Conservation (phyloP, 75 land plant genomes). For the Adiantum capillusveneris region DNA sequence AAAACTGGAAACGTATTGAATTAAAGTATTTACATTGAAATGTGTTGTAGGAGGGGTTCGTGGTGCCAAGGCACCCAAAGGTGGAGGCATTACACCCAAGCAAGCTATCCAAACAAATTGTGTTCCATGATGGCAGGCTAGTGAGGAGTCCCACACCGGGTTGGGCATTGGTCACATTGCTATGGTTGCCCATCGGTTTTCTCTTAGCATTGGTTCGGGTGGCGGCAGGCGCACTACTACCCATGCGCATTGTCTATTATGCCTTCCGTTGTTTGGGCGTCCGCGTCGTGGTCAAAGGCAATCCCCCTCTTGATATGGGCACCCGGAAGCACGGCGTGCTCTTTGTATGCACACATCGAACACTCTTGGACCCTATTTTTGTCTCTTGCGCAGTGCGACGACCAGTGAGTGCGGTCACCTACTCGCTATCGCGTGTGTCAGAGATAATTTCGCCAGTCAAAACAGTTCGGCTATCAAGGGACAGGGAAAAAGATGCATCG, state of each 20-base stretch:
- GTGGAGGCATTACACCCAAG: too few relatives aligned
- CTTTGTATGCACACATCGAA: slow-evolving; percentile 85
- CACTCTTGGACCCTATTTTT: slow-evolving; percentile 78
- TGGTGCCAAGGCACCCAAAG: slow-evolving; percentile 37
- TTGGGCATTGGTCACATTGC: slow-evolving; percentile 52
- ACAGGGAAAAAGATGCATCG: slow-evolving; percentile 60
- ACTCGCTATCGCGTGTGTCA: slow-evolving; percentile 71
- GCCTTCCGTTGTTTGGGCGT: slow-evolving; percentile 62
- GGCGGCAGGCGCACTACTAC: slow-evolving; percentile 50
- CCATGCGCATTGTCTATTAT: slow-evolving; percentile 31
- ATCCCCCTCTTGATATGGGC: slow-evolving; percentile 42
- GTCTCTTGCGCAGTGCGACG: slow-evolving; percentile 64
- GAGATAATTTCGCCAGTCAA: slow-evolving; percentile 77
- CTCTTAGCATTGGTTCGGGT: slow-evolving; percentile 50
- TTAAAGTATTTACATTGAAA: background rate
- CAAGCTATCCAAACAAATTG: too few relatives aligned
- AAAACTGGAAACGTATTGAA: too few relatives aligned
- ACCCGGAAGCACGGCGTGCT: slow-evolving; percentile 31
- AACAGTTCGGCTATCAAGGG: slow-evolving; percentile 61
- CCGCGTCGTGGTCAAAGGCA: slow-evolving; percentile 61
- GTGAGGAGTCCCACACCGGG: slow-evolving; percentile 72
- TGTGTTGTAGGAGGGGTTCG: slow-evolving; percentile 57
- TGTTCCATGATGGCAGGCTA: slow-evolving; percentile 87
- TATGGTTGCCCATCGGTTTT: slow-evolving; percentile 81
- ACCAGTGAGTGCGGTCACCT: slow-evolving; percentile 70